Evolutionary conservation across 805 yeast species (phyloP).

Genomic region (Starmerella vitae): DNA sequence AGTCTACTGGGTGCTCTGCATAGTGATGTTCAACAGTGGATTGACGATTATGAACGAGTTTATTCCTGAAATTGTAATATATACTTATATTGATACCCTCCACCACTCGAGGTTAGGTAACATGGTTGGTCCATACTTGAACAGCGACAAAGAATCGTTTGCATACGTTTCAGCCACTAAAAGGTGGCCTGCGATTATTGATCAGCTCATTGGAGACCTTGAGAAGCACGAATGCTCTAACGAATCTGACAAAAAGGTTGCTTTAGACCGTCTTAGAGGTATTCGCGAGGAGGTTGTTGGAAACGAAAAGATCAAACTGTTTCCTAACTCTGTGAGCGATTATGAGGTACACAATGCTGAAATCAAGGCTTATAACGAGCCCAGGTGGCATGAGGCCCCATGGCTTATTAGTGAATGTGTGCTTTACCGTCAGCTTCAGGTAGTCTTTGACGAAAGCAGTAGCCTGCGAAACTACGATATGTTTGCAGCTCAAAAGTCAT

Average conservation of each 20-base stretch:
- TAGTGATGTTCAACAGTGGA: constrained; percentile 16
- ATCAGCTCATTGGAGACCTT: constrained; percentile 54
- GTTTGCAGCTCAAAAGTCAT: constrained; percentile 54
- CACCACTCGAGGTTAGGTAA: neutral
- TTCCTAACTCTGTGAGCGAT: constrained; percentile 34
- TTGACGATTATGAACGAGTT: constrained; percentile 6
- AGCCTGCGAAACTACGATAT: constrained; percentile 53
- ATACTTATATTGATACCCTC: neutral
- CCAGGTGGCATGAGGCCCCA: constrained; percentile 72
- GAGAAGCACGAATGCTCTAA: constrained; percentile 25
- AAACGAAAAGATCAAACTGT: constrained; percentile 33
- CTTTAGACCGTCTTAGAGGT: constrained; percentile 32
- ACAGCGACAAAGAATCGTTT: constrained; percentile 53
- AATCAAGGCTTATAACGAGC: constrained; percentile 23
- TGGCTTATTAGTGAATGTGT: constrained; percentile 86
- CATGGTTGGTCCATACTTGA: constrained; percentile 15
- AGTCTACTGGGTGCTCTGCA: constrained; percentile 14
- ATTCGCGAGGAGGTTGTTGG: constrained; percentile 30
- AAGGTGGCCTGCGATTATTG: constrained; percentile 80
- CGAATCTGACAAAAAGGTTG: constrained; percentile 36
- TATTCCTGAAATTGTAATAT: neutral
- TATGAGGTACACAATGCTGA: constrained; percentile 42
- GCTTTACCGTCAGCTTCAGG: constrained; percentile 44
- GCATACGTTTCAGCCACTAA: constrained; percentile 63
- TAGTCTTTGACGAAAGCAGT: constrained; percentile 24